phyloP scores from a whole-genome alignment of 2,329 filamentous ascomycete genomes.

The Clonostachys sp. region DNA sequence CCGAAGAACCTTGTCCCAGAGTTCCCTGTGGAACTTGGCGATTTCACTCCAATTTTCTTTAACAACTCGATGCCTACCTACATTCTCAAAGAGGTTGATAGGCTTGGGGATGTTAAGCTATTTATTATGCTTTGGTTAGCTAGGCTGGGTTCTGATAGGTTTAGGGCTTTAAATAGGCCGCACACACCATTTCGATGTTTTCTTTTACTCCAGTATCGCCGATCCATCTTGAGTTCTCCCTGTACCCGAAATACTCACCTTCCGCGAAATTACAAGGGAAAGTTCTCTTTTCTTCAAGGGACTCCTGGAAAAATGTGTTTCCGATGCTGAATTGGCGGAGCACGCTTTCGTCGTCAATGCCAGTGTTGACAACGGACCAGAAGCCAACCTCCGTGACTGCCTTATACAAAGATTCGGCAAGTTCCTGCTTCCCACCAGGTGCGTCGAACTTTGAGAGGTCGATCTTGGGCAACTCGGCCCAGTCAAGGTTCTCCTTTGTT shows the following conservation, averaged over 20 bases:
- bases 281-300: conserved; percentile 36
- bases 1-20: conserved; percentile 16
- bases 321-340: conserved; percentile 49
- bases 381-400: conserved; percentile 39
- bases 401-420: conserved; percentile 46
- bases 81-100: conserved; percentile 26
- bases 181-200: not conserved
- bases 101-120: conserved; percentile 52
- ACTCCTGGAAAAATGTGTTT: conserved; percentile 44
- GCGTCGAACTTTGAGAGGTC: conserved; percentile 42
- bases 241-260: conserved; percentile 44
- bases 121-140: conserved; percentile 23
- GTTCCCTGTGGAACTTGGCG: conserved; percentile 36
- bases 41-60: conserved; percentile 37
- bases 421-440: conserved; percentile 42
- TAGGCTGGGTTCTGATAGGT: not conserved
- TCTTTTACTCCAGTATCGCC: not conserved
- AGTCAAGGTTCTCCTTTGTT: conserved; percentile 21
- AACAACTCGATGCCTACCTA: conserved; percentile 28
- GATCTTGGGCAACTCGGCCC: conserved; percentile 49
- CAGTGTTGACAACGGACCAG: conserved; percentile 51
- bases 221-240: conserved; percentile 7
- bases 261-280: conserved; percentile 34
- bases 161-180: not conserved
- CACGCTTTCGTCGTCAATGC: conserved; percentile 44